phyloP scores from a whole-genome alignment of 2,329 filamentous ascomycete species.

The Basipetospora sp. region DNA sequence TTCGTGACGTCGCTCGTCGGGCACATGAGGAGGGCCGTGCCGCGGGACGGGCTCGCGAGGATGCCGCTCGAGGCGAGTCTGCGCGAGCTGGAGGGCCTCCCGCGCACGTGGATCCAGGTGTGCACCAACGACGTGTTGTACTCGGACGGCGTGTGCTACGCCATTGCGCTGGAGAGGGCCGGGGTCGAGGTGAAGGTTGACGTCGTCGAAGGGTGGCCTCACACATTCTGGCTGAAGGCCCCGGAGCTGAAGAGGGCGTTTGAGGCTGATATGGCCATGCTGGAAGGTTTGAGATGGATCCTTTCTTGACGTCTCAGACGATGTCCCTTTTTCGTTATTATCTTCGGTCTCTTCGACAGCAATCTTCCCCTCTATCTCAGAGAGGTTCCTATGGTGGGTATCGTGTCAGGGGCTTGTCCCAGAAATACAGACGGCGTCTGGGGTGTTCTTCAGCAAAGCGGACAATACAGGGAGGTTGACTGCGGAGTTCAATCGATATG shows the following conservation, averaged over 20 bases:
- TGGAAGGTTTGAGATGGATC: conserved; percentile 27
- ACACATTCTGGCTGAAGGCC: conserved; percentile 37
- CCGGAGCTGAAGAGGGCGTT: conserved; percentile 26
- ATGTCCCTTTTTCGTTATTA: no score
- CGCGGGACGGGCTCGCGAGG: conserved; percentile 24
- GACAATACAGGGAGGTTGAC: no score
- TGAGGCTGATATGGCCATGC: conserved; percentile 26
- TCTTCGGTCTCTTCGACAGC: no score
- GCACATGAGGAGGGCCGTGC: conserved; percentile 18
- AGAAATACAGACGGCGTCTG: no score
- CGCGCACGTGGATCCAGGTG: conserved; percentile 33
- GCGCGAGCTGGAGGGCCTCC: conserved; percentile 18
- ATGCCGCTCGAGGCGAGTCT: conserved; percentile 26
- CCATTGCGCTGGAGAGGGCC: conserved; percentile 23
- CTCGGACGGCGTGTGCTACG: conserved; percentile 36
- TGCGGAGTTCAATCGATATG: no score
- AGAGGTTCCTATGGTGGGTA: no score
- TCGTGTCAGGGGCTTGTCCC: no score
- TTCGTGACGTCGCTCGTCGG: conserved; percentile 24
- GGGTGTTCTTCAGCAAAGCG: no score
- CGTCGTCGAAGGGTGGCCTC: conserved; percentile 31
- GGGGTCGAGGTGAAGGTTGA: conserved; percentile 26
- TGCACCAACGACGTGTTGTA: conserved; percentile 36
- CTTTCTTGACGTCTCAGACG: background rate
- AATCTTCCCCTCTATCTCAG: no score